phyloP scores from a whole-genome alignment of 805 yeast species.

The Yarrowia sp. region DNA sequence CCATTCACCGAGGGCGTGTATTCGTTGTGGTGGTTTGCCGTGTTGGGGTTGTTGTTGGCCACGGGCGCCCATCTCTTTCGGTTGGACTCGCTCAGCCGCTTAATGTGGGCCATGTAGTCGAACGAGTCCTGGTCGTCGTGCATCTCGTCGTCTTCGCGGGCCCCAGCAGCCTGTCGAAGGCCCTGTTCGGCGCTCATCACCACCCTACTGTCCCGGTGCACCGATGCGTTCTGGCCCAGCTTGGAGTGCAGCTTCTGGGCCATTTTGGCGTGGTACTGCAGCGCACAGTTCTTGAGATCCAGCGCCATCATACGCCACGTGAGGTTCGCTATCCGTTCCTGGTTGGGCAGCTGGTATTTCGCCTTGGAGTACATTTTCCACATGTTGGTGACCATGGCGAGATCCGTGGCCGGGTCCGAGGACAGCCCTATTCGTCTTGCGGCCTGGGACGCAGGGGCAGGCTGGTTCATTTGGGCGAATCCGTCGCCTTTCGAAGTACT shows the following conservation, averaged over 20 bases:
- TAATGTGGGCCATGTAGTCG: constrained; percentile 69
- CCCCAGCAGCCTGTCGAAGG: constrained; percentile 3
- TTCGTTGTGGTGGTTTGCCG: neutral
- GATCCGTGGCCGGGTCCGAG: constrained; percentile 15
- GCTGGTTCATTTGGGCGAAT: neutral
- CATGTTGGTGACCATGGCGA: constrained; percentile 45
- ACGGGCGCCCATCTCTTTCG: constrained; percentile 13
- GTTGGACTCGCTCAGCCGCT: constrained; percentile 56
- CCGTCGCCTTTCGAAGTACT: neutral
- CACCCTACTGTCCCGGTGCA: neutral
- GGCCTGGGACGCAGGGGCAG: neutral
- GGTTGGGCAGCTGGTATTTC: constrained; percentile 73
- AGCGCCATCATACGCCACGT: constrained; percentile 82
- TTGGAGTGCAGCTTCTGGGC: constrained; percentile 35
- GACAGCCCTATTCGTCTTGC: neutral
- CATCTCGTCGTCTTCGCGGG: constrained; percentile 43
- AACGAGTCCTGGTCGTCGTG: constrained; percentile 49
- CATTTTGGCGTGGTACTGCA: constrained; percentile 29
- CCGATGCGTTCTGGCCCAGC: constrained; percentile 14
- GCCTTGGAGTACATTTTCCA: constrained; percentile 88
- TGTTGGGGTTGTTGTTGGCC: neutral
- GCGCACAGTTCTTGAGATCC: constrained; percentile 25
- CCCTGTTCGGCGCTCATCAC: constrained; percentile 14
- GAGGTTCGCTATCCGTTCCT: constrained; percentile 78
- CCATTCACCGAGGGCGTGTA: neutral